Conservation (phyloP, 805 yeast genomes). For the Isabelozyma pseudorhagii region DNA sequence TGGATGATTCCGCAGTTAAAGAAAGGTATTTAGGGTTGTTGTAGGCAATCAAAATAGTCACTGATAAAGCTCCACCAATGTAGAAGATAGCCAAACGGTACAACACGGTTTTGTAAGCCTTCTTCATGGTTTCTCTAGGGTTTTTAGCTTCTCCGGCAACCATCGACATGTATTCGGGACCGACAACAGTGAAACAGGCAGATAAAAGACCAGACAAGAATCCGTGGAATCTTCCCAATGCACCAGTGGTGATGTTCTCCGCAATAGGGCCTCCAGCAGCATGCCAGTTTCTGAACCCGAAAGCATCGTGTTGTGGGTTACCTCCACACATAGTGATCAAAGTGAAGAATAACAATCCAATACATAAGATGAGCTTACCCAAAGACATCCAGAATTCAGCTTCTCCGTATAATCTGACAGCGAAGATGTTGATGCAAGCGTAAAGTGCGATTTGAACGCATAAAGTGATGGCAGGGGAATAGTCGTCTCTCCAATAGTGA, state of each 20-base stretch:
- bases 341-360: slow-evolving; percentile 36
- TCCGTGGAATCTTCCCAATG: slow-evolving; percentile 39
- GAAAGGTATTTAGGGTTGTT: slow-evolving; percentile 24
- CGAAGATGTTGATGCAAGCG: slow-evolving; percentile 41
- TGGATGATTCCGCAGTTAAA: slow-evolving; percentile 18
- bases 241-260: slow-evolving; percentile 33
- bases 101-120: slow-evolving; percentile 40
- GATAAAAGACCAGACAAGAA: slow-evolving; percentile 36
- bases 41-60: slow-evolving; percentile 35
- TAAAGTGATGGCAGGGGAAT: slow-evolving; percentile 45
- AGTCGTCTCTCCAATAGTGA: slow-evolving; percentile 50
- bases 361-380: slow-evolving; percentile 34
- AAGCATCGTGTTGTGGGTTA: slow-evolving; percentile 30
- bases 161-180: slow-evolving; percentile 45
- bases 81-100: slow-evolving; percentile 44
- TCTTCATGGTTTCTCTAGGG: slow-evolving; percentile 38
- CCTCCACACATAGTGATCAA: slow-evolving; percentile 39
- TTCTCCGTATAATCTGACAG: slow-evolving; percentile 51
- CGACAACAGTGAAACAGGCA: slow-evolving; percentile 39
- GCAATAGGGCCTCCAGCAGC: slow-evolving; percentile 38
- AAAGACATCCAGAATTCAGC: slow-evolving; percentile 46
- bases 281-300: slow-evolving; percentile 33
- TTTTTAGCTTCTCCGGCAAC: slow-evolving; percentile 42
- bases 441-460: slow-evolving; percentile 42
- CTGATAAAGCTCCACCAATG: slow-evolving; percentile 42